These are phyloP conservation scores for Vitrella brassicaformis DNA, from an alignment of 73 alveolate genomes.

Conservation along the genomic window DNA sequence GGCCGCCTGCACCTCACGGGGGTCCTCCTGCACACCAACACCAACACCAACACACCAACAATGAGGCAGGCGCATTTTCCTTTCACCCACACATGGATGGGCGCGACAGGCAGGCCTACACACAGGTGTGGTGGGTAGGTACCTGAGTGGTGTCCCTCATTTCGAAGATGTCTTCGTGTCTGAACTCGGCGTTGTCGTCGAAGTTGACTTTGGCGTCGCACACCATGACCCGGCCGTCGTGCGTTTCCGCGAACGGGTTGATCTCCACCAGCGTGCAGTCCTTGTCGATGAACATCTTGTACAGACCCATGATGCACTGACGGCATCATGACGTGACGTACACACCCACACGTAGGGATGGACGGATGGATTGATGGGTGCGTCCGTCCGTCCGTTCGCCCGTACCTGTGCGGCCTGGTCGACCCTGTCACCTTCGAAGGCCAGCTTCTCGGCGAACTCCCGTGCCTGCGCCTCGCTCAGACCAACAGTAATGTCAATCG, in stretches of 20 bases:
- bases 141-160: slow-evolving; percentile 64
- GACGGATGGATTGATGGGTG: neutral
- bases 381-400: too few relatives aligned
- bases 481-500: slow-evolving; percentile 34
- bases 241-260: slow-evolving; percentile 29
- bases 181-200: slow-evolving; percentile 76
- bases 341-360: neutral
- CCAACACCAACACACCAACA: too few relatives aligned
- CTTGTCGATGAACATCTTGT: slow-evolving; percentile 28
- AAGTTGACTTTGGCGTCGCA: slow-evolving; percentile 50
- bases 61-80: too few relatives aligned
- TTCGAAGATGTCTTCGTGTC: slow-evolving; percentile 59
- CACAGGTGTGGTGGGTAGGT: too few relatives aligned
- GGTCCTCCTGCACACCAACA: too few relatives aligned
- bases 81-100: too few relatives aligned
- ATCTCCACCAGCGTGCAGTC: slow-evolving; percentile 46
- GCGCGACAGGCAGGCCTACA: too few relatives aligned
- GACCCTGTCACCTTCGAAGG: neutral
- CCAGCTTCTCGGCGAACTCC: neutral
- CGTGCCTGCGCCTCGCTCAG: neutral
- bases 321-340: neutral
- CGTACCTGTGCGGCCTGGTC: neutral
- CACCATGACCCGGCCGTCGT: slow-evolving; percentile 34
- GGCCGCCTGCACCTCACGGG: slow-evolving; percentile 18
- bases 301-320: neutral